phyloP scores from a whole-genome alignment of 2,329 filamentous ascomycete species.

The Sclerotinia borealis region DNA sequence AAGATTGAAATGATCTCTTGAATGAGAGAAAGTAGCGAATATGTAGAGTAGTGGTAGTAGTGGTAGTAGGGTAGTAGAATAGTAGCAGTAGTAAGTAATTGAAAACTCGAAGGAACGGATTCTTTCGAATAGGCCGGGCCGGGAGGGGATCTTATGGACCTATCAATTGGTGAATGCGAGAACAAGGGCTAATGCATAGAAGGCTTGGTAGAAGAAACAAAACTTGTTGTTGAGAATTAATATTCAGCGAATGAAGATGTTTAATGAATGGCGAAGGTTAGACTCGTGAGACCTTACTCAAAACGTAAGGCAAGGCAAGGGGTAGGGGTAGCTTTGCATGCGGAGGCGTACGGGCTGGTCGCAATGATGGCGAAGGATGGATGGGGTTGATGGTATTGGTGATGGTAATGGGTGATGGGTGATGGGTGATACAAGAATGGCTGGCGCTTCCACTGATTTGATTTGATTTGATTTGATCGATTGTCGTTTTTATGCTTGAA shows the following conservation, averaged over 20 bases:
- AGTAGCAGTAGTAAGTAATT: not conserved
- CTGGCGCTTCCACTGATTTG: not conserved
- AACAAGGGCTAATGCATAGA: conserved; percentile 6
- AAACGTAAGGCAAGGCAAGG: not conserved
- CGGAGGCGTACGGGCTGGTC: not conserved
- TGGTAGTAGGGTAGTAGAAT: not conserved
- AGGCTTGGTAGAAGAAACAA: conserved; percentile 11
- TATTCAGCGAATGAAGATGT: not conserved
- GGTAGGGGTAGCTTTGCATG: not conserved
- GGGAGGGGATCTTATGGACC: not conserved
- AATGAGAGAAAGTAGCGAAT: not conserved
- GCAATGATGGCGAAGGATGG: not conserved
- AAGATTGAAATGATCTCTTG: not conserved
- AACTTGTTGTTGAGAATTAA: not conserved
- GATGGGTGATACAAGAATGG: not conserved
- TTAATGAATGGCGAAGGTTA: not conserved
- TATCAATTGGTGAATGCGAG: not conserved
- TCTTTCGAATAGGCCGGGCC: not conserved
- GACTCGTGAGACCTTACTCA: not conserved
- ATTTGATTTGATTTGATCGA: not conserved
- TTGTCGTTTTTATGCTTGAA: not conserved
- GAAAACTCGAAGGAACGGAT: not conserved
- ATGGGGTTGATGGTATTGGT: not conserved
- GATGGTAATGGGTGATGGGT: not conserved
- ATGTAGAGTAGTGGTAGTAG: not conserved